Evolutionary conservation across 129 eudicot genomes (phyloP).

Genomic region (Lactuca sativa): DNA sequence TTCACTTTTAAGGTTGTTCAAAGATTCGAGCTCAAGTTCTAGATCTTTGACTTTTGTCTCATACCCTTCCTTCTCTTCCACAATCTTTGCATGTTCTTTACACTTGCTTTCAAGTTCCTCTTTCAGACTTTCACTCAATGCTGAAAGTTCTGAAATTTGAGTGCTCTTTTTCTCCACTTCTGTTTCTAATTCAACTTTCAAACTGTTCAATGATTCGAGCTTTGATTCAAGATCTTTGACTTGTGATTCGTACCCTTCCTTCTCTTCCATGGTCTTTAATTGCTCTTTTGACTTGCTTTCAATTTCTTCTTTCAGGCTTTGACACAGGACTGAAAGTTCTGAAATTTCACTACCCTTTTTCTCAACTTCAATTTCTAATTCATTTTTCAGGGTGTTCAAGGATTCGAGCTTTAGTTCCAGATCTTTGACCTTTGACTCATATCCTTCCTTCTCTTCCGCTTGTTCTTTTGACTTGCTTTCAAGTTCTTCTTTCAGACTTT

Average conservation of each 20-base stretch:
- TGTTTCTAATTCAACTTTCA: conserved; percentile 43
- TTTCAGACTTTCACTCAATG: conserved; percentile 8
- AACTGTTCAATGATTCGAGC: conserved; percentile 31
- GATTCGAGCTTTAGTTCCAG: conserved; percentile 30
- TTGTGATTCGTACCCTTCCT: conserved; percentile 42
- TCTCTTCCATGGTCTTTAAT: conserved; percentile 39
- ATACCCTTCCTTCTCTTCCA: neutral
- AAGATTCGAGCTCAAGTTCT: conserved; percentile 35
- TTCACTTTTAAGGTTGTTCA: conserved; percentile 28
- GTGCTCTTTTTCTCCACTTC: conserved; percentile 31
- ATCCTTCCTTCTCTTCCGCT: conserved; percentile 56
- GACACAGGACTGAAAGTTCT: conserved; percentile 30
- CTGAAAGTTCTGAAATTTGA: conserved; percentile 27
- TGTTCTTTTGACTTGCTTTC: conserved; percentile 24
- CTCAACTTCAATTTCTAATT: conserved; percentile 25
- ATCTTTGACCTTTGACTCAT: conserved; percentile 17
- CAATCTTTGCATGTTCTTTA: neutral
- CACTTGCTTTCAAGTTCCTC: conserved; percentile 27
- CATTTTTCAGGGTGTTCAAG: neutral
- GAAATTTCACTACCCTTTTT: conserved; percentile 46
- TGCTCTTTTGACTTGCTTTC: conserved; percentile 45
- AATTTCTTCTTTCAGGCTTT: conserved; percentile 49
- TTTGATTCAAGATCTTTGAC: conserved; percentile 44
- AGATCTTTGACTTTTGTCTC: conserved; percentile 7
- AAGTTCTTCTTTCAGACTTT: conserved; percentile 28